Conservation (phyloP, 345 rosid species). For the Syzygium jambos region DNA sequence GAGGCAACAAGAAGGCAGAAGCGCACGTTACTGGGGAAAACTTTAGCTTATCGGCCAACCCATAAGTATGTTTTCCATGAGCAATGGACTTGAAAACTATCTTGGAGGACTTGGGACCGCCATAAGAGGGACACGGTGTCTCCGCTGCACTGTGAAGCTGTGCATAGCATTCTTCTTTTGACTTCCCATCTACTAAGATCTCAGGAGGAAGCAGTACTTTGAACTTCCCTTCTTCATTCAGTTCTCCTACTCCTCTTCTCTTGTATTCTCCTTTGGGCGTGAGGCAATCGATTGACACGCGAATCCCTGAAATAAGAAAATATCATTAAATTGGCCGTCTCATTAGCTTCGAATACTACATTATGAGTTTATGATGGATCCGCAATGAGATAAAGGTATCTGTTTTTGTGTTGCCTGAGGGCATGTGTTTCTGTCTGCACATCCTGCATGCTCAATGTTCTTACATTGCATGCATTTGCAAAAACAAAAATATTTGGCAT, state of each 20-base stretch:
- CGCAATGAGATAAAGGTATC: not conserved
- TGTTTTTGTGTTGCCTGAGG: not conserved
- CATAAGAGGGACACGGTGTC: constrained; percentile 46
- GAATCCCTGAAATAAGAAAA: constrained; percentile 38
- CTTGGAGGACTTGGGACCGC: constrained; percentile 44
- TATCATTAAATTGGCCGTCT: not conserved
- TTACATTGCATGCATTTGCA: not conserved
- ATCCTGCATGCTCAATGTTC: not conserved
- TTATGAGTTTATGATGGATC: not conserved
- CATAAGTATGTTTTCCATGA: constrained; percentile 35
- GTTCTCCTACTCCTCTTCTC: constrained; percentile 42
- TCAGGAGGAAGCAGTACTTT: constrained; percentile 42
- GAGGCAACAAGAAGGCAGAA: constrained; percentile 50
- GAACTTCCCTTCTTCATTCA: constrained; percentile 59
- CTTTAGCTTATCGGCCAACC: constrained; percentile 40
- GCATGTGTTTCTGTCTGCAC: not conserved
- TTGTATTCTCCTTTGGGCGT: constrained; percentile 35
- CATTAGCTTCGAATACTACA: not conserved
- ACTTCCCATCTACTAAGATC: constrained; percentile 34
- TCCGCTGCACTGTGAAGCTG: constrained; percentile 62
- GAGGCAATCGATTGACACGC: constrained; percentile 64
- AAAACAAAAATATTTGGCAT: not conserved
- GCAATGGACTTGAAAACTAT: constrained; percentile 31
- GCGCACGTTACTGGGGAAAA: constrained; percentile 51
- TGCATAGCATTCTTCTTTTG: constrained; percentile 71